Percentiles rank a stretch among this genome's conserved stretches.
phyloP scores from a whole-genome alignment of 2,329 filamentous ascomycete genomes.

The Aspergillus pseudoterreus region DNA sequence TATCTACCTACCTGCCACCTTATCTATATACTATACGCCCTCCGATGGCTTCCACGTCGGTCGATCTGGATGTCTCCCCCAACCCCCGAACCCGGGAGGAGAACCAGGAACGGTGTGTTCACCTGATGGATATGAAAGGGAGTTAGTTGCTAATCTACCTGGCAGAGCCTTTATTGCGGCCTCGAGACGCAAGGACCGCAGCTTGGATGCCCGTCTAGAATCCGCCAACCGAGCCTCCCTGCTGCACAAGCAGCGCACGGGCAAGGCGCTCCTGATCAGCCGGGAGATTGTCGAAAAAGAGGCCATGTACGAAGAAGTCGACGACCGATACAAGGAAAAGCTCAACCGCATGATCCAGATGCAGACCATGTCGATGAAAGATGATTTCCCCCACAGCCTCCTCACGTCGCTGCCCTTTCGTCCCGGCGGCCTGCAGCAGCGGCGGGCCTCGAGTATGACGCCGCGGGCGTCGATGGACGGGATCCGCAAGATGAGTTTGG shows the following conservation, averaged over 20 bases:
- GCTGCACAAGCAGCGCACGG: conserved; percentile 84
- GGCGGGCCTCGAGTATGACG: conserved; percentile 24
- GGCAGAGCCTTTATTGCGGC: conserved; percentile 83
- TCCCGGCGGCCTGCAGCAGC: conserved; percentile 20
- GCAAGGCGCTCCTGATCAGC: conserved; percentile 74
- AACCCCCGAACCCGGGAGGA: conserved; percentile 40
- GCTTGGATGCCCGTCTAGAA: conserved; percentile 80
- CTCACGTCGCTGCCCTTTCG: conserved; percentile 28
- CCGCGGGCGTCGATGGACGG: conserved; percentile 25
- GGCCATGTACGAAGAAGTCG: conserved; percentile 95
- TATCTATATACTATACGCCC: not conserved
- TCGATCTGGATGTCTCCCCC: conserved; percentile 30
- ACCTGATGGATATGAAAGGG: not conserved
- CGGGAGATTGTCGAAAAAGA: conserved; percentile 85
- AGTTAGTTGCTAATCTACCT: conserved; percentile 5
- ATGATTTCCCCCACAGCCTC: conserved; percentile 34
- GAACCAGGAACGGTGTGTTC: conserved; percentile 43
- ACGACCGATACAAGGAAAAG: conserved; percentile 61
- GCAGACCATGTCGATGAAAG: conserved; percentile 36
- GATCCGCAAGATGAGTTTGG: conserved; percentile 34
- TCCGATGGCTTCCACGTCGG: conserved; percentile 22
- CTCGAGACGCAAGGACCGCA: conserved; percentile 80
- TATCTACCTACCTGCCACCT: not conserved
- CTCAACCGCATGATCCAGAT: conserved; percentile 37
- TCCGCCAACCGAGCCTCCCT: conserved; percentile 85